Percentiles rank a stretch among this genome's conserved stretches.
Evolutionary conservation across 2,329 filamentous ascomycete species (phyloP).

Genomic region (Aspergillus vadensis): DNA sequence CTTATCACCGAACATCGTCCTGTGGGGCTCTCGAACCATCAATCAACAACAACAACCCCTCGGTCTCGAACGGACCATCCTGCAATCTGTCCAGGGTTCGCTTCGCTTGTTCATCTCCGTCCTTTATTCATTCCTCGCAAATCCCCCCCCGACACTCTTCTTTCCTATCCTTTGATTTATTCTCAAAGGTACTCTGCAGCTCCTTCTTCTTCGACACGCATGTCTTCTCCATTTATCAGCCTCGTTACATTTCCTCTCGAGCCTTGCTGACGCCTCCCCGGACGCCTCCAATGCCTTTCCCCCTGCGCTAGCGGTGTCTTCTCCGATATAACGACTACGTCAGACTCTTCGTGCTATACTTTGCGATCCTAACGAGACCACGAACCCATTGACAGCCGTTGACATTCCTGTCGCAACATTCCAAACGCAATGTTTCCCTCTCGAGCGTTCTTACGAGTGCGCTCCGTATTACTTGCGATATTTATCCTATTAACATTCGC

Average conservation of each 20-base stretch:
- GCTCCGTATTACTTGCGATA: conserved; percentile 22
- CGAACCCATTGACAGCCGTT: neutral
- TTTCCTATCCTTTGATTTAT: neutral
- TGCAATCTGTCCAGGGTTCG: conserved; percentile 1
- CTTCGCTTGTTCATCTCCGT: neutral
- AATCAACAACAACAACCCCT: neutral
- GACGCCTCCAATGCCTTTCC: neutral
- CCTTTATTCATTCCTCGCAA: neutral
- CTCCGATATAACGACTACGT: neutral
- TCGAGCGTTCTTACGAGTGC: conserved; percentile 21
- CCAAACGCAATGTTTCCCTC: conserved; percentile 15
- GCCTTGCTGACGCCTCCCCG: neutral
- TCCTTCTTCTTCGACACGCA: neutral
- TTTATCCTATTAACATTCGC: conserved; percentile 15
- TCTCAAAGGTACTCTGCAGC: neutral
- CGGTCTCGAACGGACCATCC: conserved; percentile 1
- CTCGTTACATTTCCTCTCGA: neutral
- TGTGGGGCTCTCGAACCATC: neutral
- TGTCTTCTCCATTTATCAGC: neutral
- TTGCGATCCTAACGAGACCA: neutral
- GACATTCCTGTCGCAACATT: neutral
- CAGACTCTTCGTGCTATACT: neutral
- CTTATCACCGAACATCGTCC: neutral
- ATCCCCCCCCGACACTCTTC: neutral
- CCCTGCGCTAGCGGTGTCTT: neutral